A percentile compares a stretch with the other conserved stretches of the same genome.
Conservation (phyloP, 768 basidiomycete genomes). For the Collybiopsis luxurians region DNA sequence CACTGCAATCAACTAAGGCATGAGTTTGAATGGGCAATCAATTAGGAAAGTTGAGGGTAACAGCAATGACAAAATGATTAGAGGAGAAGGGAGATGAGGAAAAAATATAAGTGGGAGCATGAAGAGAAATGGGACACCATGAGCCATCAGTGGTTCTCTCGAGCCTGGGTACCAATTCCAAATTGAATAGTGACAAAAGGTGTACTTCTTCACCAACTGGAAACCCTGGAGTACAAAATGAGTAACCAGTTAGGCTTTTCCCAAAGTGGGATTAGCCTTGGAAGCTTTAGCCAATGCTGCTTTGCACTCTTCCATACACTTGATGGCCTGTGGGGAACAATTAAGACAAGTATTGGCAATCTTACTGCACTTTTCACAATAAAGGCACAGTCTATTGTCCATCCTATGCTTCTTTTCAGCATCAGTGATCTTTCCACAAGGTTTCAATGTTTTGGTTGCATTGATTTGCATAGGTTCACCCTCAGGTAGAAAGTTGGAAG, state of each 20-base stretch:
- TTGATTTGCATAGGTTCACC: conserved; percentile 2
- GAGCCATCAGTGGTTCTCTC: not conserved
- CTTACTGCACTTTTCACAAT: not conserved
- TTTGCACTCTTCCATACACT: not conserved
- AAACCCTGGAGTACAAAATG: not conserved
- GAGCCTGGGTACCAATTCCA: not conserved
- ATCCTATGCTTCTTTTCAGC: not conserved
- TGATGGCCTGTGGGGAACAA: not conserved
- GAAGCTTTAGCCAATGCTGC: not conserved
- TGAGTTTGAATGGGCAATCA: not conserved
- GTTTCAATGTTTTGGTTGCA: not conserved
- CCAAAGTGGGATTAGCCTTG: not conserved
- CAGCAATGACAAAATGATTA: conserved; percentile 1
- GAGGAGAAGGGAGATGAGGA: not conserved
- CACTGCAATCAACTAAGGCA: not conserved
- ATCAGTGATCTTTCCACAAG: not conserved
- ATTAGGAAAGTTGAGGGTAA: not conserved
- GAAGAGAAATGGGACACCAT: not conserved
- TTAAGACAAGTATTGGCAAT: not conserved
- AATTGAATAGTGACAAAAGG: not conserved
- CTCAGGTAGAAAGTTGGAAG: not conserved
- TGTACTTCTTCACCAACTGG: not conserved
- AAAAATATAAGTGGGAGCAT: not conserved
- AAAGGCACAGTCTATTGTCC: not conserved
- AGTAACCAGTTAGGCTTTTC: conserved; percentile 3